Percentiles rank a stretch among this genome's conserved stretches.
Evolutionary conservation across 169 alveolate species (phyloP).

Genomic region (Plasmodium ovale): DNA sequence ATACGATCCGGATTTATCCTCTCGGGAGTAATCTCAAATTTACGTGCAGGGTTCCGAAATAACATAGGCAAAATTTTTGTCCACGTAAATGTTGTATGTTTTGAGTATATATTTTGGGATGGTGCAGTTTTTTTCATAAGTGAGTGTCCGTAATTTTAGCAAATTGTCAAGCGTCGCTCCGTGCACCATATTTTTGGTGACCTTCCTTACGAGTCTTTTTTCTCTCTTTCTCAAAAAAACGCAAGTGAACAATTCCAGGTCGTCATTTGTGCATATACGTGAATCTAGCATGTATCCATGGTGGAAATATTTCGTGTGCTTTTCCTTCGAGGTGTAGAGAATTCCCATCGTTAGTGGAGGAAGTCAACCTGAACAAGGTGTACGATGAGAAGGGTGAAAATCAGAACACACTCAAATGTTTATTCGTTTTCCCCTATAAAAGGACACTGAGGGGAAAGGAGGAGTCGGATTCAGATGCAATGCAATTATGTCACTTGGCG

Average conservation of each 20-base stretch:
- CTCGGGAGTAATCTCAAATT: no score
- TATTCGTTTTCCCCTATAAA: no score
- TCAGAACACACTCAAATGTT: no score
- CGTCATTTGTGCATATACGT: neutral
- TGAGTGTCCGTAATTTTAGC: conserved; percentile 12
- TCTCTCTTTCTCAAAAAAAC: conserved; percentile 23
- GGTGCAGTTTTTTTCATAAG: neutral
- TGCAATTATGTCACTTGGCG: no score
- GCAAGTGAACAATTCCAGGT: conserved; percentile 7
- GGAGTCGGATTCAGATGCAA: no score
- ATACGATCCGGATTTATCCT: no score
- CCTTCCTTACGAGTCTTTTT: conserved; percentile 20
- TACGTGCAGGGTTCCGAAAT: conserved; percentile 59
- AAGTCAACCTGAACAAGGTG: no score
- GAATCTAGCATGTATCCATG: conserved; percentile 36
- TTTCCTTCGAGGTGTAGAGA: conserved; percentile 24
- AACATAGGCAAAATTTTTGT: conserved; percentile 31
- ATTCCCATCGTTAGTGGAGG: conserved; percentile 23
- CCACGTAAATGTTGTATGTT: conserved; percentile 44
- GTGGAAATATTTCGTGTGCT: conserved; percentile 41
- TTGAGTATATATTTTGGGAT: conserved; percentile 33
- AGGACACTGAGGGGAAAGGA: no score
- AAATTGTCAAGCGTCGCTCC: conserved; percentile 25
- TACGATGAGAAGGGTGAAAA: no score
- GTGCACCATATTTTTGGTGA: neutral